Base-by-base conservation (phyloP, 2,329 filamentous ascomycete species). In the Tolypocladium ovalisporum region DNA sequence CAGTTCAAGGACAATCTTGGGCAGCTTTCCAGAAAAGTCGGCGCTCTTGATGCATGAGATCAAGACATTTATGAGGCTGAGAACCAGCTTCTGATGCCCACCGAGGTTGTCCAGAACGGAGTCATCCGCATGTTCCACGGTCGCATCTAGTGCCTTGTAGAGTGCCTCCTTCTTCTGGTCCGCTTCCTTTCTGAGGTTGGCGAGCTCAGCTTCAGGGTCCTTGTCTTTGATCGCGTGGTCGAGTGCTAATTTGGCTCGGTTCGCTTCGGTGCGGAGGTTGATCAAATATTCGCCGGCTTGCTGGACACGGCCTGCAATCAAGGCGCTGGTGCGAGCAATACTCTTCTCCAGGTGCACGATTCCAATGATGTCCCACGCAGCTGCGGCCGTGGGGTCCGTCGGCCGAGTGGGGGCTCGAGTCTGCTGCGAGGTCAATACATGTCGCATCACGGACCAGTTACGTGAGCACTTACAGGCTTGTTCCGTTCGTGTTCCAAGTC, bases 91-190 rank as follows among this genome's bases (percentile, higher is more conserved):
- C 54, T 78, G 75, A 63, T 85, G 79, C 17, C 76, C 76, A 10
- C 82, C 81, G 39, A 85, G 71, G 56, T 84, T 83, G 62, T 81
- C 78, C 42, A 85, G 68, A 17, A 84, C 79, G 27, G 76, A 74
- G 51, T 76, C 74, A 64, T 84, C 80, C 15, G 81, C 82, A 68
- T 77, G 77, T 29, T 76, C 73, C 55, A 81, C 74, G 1, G 79
- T 80, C 13, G 79, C 75, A 60, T 84, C 76, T 52, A 84, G 71
- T 2, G 79, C 78, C 55, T 75, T 69, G 60, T 75, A 77, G 6
- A 85, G 70, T 5, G 76, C 71, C 42, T 79, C 74, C 58, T 78
- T 76, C 62, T 77, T 78, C 55, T 69, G 64, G 3, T 75, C 73
- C 7, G 77, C 71, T 10, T 71, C 70, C 9, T 70, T 67, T 60